Evolutionary conservation across 2,329 filamentous ascomycete genomes (phyloP).

Genomic region (Verticillium isaacii): DNA sequence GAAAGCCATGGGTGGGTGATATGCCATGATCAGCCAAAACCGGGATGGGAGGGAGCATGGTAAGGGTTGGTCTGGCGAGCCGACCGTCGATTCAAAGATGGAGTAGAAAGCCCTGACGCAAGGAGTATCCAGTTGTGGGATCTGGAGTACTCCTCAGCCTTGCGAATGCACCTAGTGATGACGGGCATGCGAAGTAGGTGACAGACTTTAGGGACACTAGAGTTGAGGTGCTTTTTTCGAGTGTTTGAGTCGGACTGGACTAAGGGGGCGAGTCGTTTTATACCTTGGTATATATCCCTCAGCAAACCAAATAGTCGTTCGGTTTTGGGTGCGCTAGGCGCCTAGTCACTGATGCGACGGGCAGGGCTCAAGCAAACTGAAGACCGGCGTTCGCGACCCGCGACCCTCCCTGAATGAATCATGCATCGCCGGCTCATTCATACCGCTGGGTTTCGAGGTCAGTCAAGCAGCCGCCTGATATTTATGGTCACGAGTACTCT

Average conservation of each 20-base stretch:
- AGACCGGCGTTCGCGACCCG: neutral
- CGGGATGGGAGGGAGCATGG: constrained; percentile 58
- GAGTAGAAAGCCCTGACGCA: constrained; percentile 46
- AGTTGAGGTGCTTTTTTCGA: neutral
- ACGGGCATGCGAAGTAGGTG: constrained; percentile 7
- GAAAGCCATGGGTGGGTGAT: constrained; percentile 76
- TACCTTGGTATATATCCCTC: neutral
- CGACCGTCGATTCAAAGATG: neutral
- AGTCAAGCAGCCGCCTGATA: too few relatives aligned
- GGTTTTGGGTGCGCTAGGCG: neutral
- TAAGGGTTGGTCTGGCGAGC: neutral
- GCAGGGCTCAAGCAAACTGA: neutral
- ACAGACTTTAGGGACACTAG: neutral
- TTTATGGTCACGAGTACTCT: too few relatives aligned
- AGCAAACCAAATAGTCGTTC: neutral
- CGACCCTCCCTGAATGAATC: neutral
- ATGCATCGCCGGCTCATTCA: neutral
- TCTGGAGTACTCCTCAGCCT: constrained; percentile 61
- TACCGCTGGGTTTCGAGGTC: neutral
- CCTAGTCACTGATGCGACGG: neutral
- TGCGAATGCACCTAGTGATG: constrained; percentile 30
- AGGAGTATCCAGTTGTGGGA: constrained; percentile 55
- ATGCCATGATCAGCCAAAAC: constrained; percentile 73
- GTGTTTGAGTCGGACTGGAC: neutral
- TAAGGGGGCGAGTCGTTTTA: neutral